Conservation (phyloP, 2,329 filamentous ascomycete species). For the Paecilomyces dactylethromorphus region DNA sequence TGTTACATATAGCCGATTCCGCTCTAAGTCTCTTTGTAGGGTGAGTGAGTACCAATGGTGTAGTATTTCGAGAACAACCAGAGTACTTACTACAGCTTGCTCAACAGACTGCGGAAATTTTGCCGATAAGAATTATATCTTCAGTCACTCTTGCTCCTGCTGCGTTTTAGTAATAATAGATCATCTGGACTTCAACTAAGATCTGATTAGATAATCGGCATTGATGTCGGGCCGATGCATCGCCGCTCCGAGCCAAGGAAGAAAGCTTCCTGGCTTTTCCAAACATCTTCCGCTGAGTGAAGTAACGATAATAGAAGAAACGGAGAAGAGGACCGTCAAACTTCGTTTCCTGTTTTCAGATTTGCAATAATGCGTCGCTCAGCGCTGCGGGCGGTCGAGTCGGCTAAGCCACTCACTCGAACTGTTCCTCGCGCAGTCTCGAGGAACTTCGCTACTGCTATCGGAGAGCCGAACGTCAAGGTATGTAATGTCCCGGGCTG, state of each 20-base stretch:
- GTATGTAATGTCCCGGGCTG: conserved; percentile 14
- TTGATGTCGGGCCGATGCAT: not conserved
- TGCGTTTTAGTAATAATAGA: not conserved
- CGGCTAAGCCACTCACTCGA: conserved; percentile 28
- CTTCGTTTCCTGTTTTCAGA: not conserved
- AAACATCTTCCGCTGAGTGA: not conserved
- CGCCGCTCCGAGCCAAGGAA: not conserved
- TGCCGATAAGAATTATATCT: not conserved
- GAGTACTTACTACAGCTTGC: not conserved
- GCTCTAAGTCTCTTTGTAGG: not conserved
- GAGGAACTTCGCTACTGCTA: conserved; percentile 30
- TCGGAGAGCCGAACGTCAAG: conserved; percentile 22
- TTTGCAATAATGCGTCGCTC: conserved; percentile 29
- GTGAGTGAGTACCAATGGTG: not conserved
- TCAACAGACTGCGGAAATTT: not conserved
- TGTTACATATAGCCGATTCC: not conserved
- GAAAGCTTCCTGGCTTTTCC: conserved; percentile 1
- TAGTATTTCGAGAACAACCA: not conserved
- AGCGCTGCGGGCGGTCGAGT: conserved; percentile 33
- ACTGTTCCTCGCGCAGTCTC: conserved; percentile 23
- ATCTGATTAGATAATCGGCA: not conserved
- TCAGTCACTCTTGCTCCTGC: not conserved
- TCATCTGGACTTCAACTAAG: not conserved
- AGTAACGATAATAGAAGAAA: not conserved
- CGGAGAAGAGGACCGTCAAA: not conserved